Evolutionary conservation across 2,329 filamentous ascomycete species (phyloP).

Genomic region (Nemania sp.): DNA sequence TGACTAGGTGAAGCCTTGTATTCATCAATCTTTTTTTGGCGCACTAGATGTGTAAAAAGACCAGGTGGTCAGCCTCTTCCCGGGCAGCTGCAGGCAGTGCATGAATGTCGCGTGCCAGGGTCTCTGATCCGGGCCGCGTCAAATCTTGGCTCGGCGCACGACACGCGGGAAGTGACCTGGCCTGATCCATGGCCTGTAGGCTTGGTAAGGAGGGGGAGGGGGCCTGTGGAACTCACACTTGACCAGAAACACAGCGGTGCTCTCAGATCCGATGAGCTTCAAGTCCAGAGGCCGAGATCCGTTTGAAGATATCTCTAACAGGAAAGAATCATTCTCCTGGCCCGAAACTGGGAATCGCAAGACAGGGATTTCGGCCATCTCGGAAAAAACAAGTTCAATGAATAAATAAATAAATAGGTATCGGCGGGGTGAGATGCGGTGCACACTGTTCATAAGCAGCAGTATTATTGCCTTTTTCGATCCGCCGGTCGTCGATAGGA

Average conservation of each 20-base stretch:
- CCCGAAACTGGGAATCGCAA: conserved; percentile 70
- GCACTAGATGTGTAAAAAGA: conserved; percentile 58
- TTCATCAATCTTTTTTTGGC: conserved; percentile 65
- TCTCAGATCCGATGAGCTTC: conserved; percentile 76
- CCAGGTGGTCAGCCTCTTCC: conserved; percentile 39
- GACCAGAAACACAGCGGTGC: conserved; percentile 68
- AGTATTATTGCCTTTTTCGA: conserved; percentile 12
- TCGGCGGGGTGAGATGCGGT: neutral
- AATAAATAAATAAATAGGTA: too few species aligned
- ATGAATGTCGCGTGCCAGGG: conserved; percentile 43
- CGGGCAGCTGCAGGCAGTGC: conserved; percentile 34
- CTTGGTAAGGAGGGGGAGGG: neutral
- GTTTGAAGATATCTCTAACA: conserved; percentile 69
- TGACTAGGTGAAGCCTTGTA: conserved; percentile 66
- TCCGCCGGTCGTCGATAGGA: conserved; percentile 9
- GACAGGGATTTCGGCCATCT: conserved; percentile 54
- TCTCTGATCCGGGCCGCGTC: conserved; percentile 32
- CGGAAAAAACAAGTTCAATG: too few species aligned
- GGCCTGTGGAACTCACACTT: conserved; percentile 61
- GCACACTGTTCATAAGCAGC: neutral
- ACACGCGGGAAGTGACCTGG: conserved; percentile 17
- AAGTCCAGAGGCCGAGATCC: conserved; percentile 69
- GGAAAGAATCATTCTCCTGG: conserved; percentile 64
- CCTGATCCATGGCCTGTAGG: conserved; percentile 14
- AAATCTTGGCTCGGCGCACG: conserved; percentile 25